Evolutionary conservation across 2,329 filamentous ascomycete genomes (phyloP).

Genomic region (Fusarium sp.): DNA sequence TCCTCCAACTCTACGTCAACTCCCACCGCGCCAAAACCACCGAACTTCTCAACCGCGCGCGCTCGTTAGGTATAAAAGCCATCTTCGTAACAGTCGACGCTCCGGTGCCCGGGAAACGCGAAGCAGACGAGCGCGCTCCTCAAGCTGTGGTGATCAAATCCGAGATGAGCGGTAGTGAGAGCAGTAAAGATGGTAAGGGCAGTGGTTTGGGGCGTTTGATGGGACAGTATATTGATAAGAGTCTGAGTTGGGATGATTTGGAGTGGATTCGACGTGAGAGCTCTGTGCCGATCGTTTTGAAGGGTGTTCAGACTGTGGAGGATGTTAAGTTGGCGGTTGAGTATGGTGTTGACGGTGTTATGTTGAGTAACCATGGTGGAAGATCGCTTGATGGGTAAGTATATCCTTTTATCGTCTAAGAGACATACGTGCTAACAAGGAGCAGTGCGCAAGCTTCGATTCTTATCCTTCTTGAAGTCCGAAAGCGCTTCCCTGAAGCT

Average conservation of each 20-base stretch:
- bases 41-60: slow-evolving; percentile 54
- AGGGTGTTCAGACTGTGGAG: slow-evolving; percentile 66
- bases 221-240: slow-evolving; percentile 62
- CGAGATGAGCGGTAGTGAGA: slow-evolving; percentile 55
- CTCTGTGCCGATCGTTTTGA: slow-evolving; percentile 64
- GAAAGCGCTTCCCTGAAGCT: slow-evolving; percentile 60
- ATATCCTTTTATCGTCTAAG: rapidly evolving
- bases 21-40: slow-evolving; percentile 60
- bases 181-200: slow-evolving; percentile 62
- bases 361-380: slow-evolving; percentile 69
- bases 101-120: slow-evolving; percentile 66
- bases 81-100: slow-evolving; percentile 66
- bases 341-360: slow-evolving; percentile 63
- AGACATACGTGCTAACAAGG: not conserved
- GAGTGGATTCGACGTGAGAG: slow-evolving; percentile 61
- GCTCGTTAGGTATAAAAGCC: slow-evolving; percentile 61
- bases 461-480: slow-evolving; percentile 63
- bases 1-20: slow-evolving; percentile 64
- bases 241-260: slow-evolving; percentile 64
- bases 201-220: slow-evolving; percentile 64
- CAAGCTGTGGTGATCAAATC: slow-evolving; percentile 56
- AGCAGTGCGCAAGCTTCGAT: slow-evolving; percentile 56
- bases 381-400: slow-evolving; percentile 62
- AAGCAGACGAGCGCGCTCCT: slow-evolving; percentile 65
- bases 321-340: slow-evolving; percentile 63